These are phyloP conservation scores for Diatrype stigma DNA, from an alignment of 2,329 filamentous ascomycete genomes.

Conservation along the genomic window DNA sequence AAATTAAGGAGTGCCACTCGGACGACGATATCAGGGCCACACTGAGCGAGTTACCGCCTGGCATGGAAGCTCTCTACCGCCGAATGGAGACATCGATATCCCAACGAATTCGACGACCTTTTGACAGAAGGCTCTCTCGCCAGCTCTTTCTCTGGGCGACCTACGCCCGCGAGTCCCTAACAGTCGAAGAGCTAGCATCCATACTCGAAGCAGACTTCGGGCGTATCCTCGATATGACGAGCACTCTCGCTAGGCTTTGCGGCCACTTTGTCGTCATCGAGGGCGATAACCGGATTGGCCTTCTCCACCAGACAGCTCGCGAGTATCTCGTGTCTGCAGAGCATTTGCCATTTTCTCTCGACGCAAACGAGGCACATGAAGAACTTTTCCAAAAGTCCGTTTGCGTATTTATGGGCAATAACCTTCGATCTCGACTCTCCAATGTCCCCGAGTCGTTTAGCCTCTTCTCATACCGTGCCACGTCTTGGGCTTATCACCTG, in stretches of 20 bases:
- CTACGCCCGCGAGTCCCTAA: constrained; percentile 5
- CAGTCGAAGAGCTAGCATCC: constrained; percentile 7
- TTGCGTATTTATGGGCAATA: constrained; percentile 1
- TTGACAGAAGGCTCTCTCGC: constrained; percentile 4
- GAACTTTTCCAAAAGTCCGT: constrained; percentile 2
- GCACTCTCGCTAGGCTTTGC: constrained; percentile 8
- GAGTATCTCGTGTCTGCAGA: constrained; percentile 8
- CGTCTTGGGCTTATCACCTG: constrained; percentile 4
- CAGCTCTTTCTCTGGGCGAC: constrained; percentile 10
- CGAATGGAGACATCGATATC: constrained; percentile 8
- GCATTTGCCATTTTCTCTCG: constrained; percentile 1
- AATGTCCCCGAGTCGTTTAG: background rate
- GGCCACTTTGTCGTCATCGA: constrained; percentile 13
- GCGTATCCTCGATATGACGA: constrained; percentile 7
- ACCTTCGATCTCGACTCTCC: constrained; percentile 1
- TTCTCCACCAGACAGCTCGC: constrained; percentile 13
- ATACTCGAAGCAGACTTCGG: constrained; percentile 7
- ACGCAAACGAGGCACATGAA: background rate
- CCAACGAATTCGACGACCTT: background rate
- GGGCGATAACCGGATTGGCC: constrained; percentile 1
- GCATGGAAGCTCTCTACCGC: constrained; percentile 22
- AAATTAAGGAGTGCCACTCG: constrained; percentile 23
- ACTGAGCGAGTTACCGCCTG: constrained; percentile 23
- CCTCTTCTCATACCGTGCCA: constrained; percentile 8
- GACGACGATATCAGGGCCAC: constrained; percentile 18